phyloP scores from a whole-genome alignment of 768 basidiomycete genomes.

The Hericium rajendrae region DNA sequence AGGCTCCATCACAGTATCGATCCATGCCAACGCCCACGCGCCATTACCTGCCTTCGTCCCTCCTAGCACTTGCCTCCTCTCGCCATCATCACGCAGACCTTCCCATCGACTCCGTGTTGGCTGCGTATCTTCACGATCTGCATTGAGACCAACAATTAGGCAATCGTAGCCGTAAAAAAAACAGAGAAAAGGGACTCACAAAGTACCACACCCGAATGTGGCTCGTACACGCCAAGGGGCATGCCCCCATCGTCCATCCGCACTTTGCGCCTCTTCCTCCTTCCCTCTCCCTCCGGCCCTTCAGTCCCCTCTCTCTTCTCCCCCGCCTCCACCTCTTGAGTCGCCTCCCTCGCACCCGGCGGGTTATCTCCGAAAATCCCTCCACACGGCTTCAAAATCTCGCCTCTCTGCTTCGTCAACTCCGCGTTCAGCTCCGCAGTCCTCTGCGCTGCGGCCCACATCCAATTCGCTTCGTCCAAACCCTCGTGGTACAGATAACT shows the following conservation, averaged over 20 bases:
- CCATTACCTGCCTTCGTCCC: conserved; percentile 69
- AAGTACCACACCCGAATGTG: conserved; percentile 66
- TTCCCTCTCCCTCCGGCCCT: conserved; percentile 1
- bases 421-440: conserved; percentile 54
- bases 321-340: conserved; percentile 14
- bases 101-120: conserved; percentile 59
- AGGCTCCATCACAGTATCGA: conserved; percentile 45
- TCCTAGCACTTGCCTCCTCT: conserved; percentile 43
- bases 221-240: conserved; percentile 71
- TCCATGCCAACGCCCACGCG: conserved; percentile 75
- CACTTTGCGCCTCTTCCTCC: conserved; percentile 9
- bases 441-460: conserved; percentile 66
- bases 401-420: conserved; percentile 50
- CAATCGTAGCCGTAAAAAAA: background rate
- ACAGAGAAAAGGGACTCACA: conserved; percentile 38
- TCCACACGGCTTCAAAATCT: conserved; percentile 42
- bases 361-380: conserved; percentile 29
- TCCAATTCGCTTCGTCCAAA: conserved; percentile 87
- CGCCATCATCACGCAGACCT: conserved; percentile 34
- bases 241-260: conserved; percentile 19
- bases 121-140: conserved; percentile 75
- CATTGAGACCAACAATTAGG: background rate
- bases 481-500: conserved; percentile 70
- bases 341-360: conserved; percentile 10
- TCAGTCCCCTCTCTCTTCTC: conserved; percentile 22